phyloP scores from a whole-genome alignment of 441 rosid genomes.

The Adansonia gregorii region DNA sequence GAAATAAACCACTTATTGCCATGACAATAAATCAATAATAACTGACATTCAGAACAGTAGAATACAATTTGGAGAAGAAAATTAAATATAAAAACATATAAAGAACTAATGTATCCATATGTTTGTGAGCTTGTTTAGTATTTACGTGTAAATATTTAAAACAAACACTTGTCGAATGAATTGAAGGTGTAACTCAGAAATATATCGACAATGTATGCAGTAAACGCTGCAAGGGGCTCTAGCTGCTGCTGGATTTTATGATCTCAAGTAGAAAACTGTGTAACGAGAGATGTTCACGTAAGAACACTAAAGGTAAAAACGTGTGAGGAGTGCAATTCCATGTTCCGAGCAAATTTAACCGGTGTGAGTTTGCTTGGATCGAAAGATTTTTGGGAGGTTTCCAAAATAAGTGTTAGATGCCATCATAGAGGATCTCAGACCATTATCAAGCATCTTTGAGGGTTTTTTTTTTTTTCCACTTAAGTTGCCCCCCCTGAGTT shows the following conservation, averaged over 20 bases:
- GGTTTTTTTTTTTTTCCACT: background rate
- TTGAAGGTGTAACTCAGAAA: background rate
- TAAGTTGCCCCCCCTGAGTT: constrained; percentile 39
- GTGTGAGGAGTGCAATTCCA: too few relatives aligned
- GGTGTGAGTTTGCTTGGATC: background rate
- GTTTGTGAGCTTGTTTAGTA: constrained; percentile 2
- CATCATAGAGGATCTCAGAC: background rate
- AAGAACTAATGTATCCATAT: background rate
- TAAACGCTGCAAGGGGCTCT: background rate
- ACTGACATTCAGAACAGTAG: background rate
- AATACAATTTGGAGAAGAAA: background rate
- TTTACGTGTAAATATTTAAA: background rate
- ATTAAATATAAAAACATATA: background rate
- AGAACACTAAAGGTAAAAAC: background rate
- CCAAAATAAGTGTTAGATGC: background rate
- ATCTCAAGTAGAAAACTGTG: background rate
- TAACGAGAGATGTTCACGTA: background rate
- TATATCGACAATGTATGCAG: constrained; percentile 17
- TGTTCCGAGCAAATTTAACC: background rate
- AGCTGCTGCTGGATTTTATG: background rate
- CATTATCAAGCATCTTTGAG: constrained; percentile 1
- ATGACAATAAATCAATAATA: background rate
- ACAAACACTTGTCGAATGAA: background rate
- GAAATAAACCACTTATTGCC: background rate
- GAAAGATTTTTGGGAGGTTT: background rate